A percentile compares a stretch with the other conserved stretches of the same genome.
phyloP scores from a whole-genome alignment of 257 asterid species.

The Solanum microdontum region DNA sequence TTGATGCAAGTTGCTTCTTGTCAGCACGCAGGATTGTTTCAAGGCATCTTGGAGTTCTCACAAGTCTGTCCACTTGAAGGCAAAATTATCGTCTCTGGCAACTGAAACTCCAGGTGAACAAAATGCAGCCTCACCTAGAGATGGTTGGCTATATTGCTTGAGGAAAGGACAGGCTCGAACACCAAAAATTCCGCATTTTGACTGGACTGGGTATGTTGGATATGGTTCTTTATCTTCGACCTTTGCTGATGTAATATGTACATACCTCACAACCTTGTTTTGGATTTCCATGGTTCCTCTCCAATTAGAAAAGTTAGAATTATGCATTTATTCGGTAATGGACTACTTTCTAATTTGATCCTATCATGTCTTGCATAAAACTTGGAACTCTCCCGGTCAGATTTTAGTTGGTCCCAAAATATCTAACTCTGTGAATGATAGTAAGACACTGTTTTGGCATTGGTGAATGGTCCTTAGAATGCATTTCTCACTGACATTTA shows the following conservation, averaged over 20 bases:
- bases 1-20: conserved; percentile 5
- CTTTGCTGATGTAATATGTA: neutral
- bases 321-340: neutral
- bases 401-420: neutral
- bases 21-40: conserved; percentile 91
- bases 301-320: neutral
- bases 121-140: conserved; percentile 27
- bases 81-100: conserved; percentile 40
- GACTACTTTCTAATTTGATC: neutral
- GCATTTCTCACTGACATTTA: neutral
- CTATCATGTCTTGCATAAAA: neutral
- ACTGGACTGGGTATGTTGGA: conserved; percentile 78
- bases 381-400: neutral
- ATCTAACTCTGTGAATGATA: neutral
- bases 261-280: neutral
- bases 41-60: conserved; percentile 95
- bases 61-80: conserved; percentile 70
- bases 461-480: neutral
- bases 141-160: conserved; percentile 86
- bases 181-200: conserved; percentile 65
- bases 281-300: neutral
- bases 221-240: neutral
- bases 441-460: neutral
- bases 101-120: conserved; percentile 31
- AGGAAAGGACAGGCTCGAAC: conserved; percentile 81